phyloP scores from a whole-genome alignment of 2,329 filamentous ascomycete species.

The Conoideocrella luteorostrata region DNA sequence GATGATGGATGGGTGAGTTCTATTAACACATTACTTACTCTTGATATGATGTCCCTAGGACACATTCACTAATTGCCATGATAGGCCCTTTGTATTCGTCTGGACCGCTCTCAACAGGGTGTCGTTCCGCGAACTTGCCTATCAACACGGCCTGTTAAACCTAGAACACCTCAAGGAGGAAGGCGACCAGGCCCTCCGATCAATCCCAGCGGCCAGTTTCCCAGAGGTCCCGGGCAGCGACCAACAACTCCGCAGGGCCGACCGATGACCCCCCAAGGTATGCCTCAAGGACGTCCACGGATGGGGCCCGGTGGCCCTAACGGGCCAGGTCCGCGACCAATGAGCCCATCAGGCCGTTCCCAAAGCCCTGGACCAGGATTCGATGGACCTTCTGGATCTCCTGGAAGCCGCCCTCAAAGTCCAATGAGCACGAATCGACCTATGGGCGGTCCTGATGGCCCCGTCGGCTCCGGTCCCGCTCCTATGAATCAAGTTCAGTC shows the following conservation, averaged over 20 bases:
- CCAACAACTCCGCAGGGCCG: slow-evolving; percentile 25
- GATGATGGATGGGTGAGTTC: slow-evolving; percentile 92
- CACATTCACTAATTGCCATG: background rate
- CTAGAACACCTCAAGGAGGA: slow-evolving; percentile 52
- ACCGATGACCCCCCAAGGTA: slow-evolving; percentile 6
- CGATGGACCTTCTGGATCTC: slow-evolving; percentile 20
- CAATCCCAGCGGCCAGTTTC: slow-evolving; percentile 26
- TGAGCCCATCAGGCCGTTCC: slow-evolving; percentile 34
- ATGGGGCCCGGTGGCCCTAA: slow-evolving; percentile 15
- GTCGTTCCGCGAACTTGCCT: slow-evolving; percentile 91
- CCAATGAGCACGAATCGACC: slow-evolving; percentile 35
- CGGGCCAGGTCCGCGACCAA: slow-evolving; percentile 23
- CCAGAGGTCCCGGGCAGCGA: slow-evolving; percentile 22
- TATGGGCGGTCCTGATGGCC: slow-evolving; percentile 37
- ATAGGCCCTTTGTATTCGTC: slow-evolving; percentile 76
- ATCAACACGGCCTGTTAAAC: slow-evolving; percentile 86
- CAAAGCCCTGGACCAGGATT: slow-evolving; percentile 2
- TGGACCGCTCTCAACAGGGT: slow-evolving; percentile 87
- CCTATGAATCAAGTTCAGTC: slow-evolving; percentile 38
- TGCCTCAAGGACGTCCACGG: slow-evolving; percentile 5
- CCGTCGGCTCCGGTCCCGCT: slow-evolving; percentile 38
- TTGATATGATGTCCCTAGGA: too few relatives aligned
- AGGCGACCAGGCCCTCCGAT: slow-evolving; percentile 47
- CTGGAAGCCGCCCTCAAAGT: slow-evolving; percentile 31
- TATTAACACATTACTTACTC: slow-evolving; percentile 12